These are phyloP conservation scores for Rhodotorula sp. DNA, from an alignment of 1,284 basidiomycete species.

Conservation along the genomic window DNA sequence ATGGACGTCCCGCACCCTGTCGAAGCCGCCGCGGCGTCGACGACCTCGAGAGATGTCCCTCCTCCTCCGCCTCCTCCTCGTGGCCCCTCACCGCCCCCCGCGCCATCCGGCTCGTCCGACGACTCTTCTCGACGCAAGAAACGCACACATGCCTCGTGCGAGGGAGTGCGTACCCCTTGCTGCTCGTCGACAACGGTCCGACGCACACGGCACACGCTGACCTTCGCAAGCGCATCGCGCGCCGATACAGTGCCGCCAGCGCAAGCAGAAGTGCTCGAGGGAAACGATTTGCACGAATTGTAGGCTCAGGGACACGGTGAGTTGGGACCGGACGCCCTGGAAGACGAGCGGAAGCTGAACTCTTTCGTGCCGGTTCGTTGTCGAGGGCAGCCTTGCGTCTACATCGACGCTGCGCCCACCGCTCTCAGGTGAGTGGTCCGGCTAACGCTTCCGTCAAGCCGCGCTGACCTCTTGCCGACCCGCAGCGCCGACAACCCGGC, in stretches of 20 bases:
- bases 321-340: not conserved
- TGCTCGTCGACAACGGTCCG: not conserved
- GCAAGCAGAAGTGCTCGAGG: constrained; percentile 10
- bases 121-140: not conserved
- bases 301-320: constrained; percentile 1
- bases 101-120: not conserved
- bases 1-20: no score
- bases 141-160: constrained; percentile 2
- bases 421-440: not conserved
- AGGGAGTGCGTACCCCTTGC: constrained; percentile 2
- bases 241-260: constrained; percentile 1
- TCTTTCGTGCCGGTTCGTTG: not conserved
- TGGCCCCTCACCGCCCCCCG: not conserved
- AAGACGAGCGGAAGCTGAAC: no score
- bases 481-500: not conserved
- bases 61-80: no score
- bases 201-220: not conserved
- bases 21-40: not conserved
- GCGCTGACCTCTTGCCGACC: not conserved
- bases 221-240: not conserved
- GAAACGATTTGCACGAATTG: constrained; percentile 5
- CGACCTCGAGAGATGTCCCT: not conserved
- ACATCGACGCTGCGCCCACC: not conserved
- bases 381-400: constrained; percentile 6
- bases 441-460: no score